Percentiles rank a stretch among this genome's conserved stretches.
Conservation (phyloP, 2,329 filamentous ascomycete genomes). For the Pestalotiopsis sp. region DNA sequence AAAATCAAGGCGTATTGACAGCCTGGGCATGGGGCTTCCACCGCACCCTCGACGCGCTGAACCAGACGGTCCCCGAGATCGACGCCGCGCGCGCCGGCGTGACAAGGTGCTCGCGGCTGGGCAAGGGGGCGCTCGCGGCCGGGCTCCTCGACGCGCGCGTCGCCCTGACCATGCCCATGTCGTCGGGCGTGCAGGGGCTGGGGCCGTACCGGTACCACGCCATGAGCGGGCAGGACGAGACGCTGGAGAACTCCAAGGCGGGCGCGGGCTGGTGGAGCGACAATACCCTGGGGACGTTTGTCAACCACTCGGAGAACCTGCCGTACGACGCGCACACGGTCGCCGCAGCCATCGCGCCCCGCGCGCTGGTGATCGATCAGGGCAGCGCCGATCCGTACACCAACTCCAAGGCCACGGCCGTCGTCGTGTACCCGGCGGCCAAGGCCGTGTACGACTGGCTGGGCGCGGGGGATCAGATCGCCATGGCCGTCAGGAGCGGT, state of each 20-base stretch:
- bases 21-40: constrained; percentile 60
- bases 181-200: constrained; percentile 57
- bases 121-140: constrained; percentile 55
- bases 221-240: constrained; percentile 47
- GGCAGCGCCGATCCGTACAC: constrained; percentile 51
- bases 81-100: constrained; percentile 44
- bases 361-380: constrained; percentile 58
- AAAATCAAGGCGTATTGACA: constrained; percentile 45
- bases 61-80: constrained; percentile 49
- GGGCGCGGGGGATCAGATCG: constrained; percentile 51
- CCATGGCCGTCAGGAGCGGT: constrained; percentile 47
- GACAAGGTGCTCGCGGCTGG: constrained; percentile 57
- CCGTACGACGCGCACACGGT: constrained; percentile 62
- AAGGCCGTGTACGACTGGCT: constrained; percentile 57
- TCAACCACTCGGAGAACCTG: constrained; percentile 56
- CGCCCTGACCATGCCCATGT: constrained; percentile 58
- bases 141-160: constrained; percentile 54
- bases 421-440: constrained; percentile 53
- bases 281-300: constrained; percentile 52
- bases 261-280: constrained; percentile 61
- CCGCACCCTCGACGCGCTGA: constrained; percentile 54
- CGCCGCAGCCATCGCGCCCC: constrained; percentile 59
- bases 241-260: constrained; percentile 51
- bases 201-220: constrained; percentile 54
- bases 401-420: constrained; percentile 50